Conservation (phyloP, 2,329 filamentous ascomycete genomes). For the Rhinocladiella mackenziei region DNA sequence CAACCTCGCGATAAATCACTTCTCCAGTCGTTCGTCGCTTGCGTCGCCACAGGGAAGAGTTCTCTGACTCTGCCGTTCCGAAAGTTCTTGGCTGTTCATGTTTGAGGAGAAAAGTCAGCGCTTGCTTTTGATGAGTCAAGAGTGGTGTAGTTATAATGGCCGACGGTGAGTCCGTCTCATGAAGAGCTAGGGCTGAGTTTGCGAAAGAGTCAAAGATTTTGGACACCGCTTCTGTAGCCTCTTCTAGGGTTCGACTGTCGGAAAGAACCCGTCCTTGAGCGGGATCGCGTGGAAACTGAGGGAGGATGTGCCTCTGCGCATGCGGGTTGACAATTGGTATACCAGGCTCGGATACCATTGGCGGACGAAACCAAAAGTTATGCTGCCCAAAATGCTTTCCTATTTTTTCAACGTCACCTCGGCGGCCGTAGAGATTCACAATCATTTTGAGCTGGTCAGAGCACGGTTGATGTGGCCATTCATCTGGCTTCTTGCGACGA, state of each 20-base stretch:
- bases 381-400: constrained; percentile 64
- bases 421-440: constrained; percentile 74
- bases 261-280: constrained; percentile 32
- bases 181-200: constrained; percentile 68
- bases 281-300: constrained; percentile 31
- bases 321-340: constrained; percentile 76
- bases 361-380: constrained; percentile 64
- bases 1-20: constrained; percentile 72
- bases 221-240: constrained; percentile 78
- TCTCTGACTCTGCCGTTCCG: constrained; percentile 56
- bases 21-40: constrained; percentile 55
- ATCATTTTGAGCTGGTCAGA: constrained; percentile 63
- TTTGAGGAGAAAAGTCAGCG: constrained; percentile 76
- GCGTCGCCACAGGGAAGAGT: constrained; percentile 73
- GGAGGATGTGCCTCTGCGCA: constrained; percentile 46
- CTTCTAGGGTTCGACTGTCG: constrained; percentile 67
- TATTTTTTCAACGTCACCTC: constrained; percentile 60
- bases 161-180: constrained; percentile 62
- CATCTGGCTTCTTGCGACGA: constrained; percentile 59
- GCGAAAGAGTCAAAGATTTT: constrained; percentile 79
- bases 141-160: constrained; percentile 61
- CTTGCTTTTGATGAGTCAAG: constrained; percentile 84
- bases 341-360: constrained; percentile 62
- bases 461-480: constrained; percentile 59
- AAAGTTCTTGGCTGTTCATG: constrained; percentile 66